Evolutionary conservation across 2,329 filamentous ascomycete genomes (phyloP).

Genomic region (Aspergillus fischeri): DNA sequence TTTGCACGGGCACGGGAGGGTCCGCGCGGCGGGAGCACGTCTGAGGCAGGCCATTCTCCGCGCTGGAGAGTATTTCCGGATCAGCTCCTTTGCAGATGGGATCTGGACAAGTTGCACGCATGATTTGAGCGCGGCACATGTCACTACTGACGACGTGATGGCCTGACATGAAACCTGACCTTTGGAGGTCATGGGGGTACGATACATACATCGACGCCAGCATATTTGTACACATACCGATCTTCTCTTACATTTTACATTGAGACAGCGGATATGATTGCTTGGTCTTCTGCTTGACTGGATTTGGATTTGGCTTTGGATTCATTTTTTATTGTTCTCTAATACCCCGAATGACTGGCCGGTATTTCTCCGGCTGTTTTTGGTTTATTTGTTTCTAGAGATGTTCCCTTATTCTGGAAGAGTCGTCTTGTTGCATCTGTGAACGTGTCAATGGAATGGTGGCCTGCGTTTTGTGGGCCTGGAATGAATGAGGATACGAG

Average conservation of each 20-base stretch:
- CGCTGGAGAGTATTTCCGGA: no score
- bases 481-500: no score
- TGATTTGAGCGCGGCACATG: no score
- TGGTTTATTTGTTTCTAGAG: not conserved
- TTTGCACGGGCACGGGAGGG: no score
- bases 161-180: not conserved
- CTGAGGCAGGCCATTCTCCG: no score
- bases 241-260: not conserved
- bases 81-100: no score
- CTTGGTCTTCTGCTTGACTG: conserved; percentile 1
- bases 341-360: conserved; percentile 16
- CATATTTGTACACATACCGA: conserved; percentile 9
- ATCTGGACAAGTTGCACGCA: no score
- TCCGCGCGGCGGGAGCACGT: no score
- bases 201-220: conserved; percentile 7
- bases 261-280: not conserved
- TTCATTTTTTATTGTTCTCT: conserved; percentile 4
- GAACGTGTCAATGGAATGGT: not conserved
- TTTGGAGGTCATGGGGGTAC: not conserved
- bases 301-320: conserved; percentile 1
- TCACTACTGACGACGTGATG: no score
- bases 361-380: conserved; percentile 3
- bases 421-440: not conserved
- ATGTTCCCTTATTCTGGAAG: not conserved
- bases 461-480: not conserved